Conservation (phyloP, 2,329 filamentous ascomycete genomes). For the Zymoseptoria tritici region DNA sequence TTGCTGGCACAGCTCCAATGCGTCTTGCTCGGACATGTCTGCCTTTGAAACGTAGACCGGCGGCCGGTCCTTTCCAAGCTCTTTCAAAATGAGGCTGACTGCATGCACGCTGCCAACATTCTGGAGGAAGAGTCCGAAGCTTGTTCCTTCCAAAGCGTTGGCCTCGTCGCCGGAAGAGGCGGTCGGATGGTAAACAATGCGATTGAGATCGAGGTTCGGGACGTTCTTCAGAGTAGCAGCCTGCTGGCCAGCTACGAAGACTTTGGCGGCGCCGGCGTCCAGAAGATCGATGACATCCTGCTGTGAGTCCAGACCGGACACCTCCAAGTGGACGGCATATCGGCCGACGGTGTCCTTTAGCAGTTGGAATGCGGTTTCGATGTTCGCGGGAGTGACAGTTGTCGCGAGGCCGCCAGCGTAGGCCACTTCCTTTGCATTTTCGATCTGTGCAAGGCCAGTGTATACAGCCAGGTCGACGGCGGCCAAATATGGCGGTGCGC, state of each 20-base stretch:
- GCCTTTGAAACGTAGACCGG: constrained; percentile 46
- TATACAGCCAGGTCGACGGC: constrained; percentile 42
- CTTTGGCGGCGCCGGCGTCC: constrained; percentile 74
- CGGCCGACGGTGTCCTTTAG: constrained; percentile 50
- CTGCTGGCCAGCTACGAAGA: constrained; percentile 70
- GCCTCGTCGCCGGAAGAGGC: constrained; percentile 40
- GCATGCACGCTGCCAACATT: constrained; percentile 33
- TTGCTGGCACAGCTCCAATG: constrained; percentile 37
- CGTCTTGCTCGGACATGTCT: constrained; percentile 33
- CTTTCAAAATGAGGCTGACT: constrained; percentile 41
- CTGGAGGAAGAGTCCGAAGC: constrained; percentile 40
- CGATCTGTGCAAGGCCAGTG: constrained; percentile 41
- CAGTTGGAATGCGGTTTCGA: constrained; percentile 45
- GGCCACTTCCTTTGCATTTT: constrained; percentile 42
- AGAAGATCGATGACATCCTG: constrained; percentile 75
- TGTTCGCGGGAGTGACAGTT: constrained; percentile 38
- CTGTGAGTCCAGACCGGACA: constrained; percentile 56
- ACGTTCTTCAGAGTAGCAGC: constrained; percentile 49
- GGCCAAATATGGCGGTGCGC: constrained; percentile 38
- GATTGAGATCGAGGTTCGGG: constrained; percentile 46
- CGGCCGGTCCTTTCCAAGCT: constrained; percentile 43
- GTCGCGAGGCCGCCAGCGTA: constrained; percentile 54
- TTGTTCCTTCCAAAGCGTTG: constrained; percentile 37
- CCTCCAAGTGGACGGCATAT: constrained; percentile 66
- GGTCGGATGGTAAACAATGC: constrained; percentile 45